phyloP scores from a whole-genome alignment of 73 alveolate genomes.

The Halteria grandinella region DNA sequence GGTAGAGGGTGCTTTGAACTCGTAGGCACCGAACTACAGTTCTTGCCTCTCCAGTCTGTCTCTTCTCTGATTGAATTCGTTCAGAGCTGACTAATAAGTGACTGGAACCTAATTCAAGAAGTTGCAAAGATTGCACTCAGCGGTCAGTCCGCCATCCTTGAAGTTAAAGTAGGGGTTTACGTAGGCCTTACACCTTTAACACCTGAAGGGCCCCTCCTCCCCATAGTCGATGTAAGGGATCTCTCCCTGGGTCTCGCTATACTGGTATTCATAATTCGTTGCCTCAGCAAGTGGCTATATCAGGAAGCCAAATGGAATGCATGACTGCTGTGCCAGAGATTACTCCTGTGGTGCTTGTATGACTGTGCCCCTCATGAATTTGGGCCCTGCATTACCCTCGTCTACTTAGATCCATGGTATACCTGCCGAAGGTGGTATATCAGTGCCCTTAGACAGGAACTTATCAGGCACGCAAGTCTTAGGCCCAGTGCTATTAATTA shows the following conservation, averaged over 20 bases:
- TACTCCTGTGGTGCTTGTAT: constrained; percentile 5
- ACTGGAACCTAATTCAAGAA: constrained; percentile 66
- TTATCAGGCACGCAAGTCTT: constrained; percentile 30
- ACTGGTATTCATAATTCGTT: constrained; percentile 30
- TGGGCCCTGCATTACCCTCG: constrained; percentile 85
- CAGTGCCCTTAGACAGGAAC: constrained; percentile 19
- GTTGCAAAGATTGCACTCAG: constrained; percentile 76
- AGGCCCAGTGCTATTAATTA: background rate
- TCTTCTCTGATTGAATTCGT: constrained; percentile 59
- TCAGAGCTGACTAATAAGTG: constrained; percentile 46
- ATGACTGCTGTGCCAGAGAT: background rate
- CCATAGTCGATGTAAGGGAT: constrained; percentile 11
- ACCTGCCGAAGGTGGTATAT: constrained; percentile 53
- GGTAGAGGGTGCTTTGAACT: constrained; percentile 72
- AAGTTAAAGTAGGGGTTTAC: constrained; percentile 73
- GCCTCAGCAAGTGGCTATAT: constrained; percentile 60
- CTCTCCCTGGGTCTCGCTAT: constrained; percentile 2
- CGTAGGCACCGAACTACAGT: constrained; percentile 76
- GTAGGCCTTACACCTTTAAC: constrained; percentile 77
- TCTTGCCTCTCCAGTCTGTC: constrained; percentile 75
- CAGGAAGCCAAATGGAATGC: constrained; percentile 55
- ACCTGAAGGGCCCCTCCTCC: constrained; percentile 72
- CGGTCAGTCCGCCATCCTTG: constrained; percentile 67
- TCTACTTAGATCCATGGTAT: constrained; percentile 55
- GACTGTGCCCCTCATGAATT: constrained; percentile 67